Percentiles rank a stretch among this genome's conserved stretches.
Evolutionary conservation across 2,329 filamentous ascomycete species (phyloP).

Genomic region (Phaeosphaeriaceae sp.): DNA sequence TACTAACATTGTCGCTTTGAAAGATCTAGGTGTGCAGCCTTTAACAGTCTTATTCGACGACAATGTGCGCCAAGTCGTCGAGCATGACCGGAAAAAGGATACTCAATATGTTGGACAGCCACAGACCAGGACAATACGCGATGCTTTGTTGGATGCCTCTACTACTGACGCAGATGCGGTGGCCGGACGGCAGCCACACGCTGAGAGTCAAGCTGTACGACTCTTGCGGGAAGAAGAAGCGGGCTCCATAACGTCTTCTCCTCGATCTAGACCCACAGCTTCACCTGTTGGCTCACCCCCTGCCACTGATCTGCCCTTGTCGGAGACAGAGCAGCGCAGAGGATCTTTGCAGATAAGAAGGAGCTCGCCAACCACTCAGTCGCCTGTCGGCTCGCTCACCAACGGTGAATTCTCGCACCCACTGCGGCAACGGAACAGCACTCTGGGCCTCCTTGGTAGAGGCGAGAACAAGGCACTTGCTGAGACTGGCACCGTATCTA

Average conservation of each 20-base stretch:
- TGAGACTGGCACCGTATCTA: slow-evolving; percentile 70
- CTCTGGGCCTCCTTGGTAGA: slow-evolving; percentile 67
- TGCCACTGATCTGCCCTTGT: slow-evolving; percentile 32
- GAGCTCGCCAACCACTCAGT: slow-evolving; percentile 32
- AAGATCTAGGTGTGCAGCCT: slow-evolving; percentile 77
- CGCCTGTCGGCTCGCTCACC: slow-evolving; percentile 40
- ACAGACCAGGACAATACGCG: slow-evolving; percentile 79
- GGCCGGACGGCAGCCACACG: slow-evolving; percentile 52
- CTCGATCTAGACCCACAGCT: slow-evolving; percentile 25
- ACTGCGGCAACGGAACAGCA: slow-evolving; percentile 61
- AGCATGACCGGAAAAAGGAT: slow-evolving; percentile 39
- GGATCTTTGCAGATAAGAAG: slow-evolving; percentile 39
- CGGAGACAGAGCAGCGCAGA: slow-evolving; percentile 46
- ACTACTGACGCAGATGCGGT: slow-evolving; percentile 80
- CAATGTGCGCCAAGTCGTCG: slow-evolving; percentile 58
- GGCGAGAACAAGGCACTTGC: slow-evolving; percentile 68
- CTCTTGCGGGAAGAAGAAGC: slow-evolving; percentile 33
- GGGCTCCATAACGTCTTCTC: slow-evolving; percentile 31
- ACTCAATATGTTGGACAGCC: slow-evolving; percentile 43
- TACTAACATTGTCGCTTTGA: slow-evolving; percentile 77
- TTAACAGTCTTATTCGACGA: slow-evolving; percentile 95
- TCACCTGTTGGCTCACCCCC: slow-evolving; percentile 22
- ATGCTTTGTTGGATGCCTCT: slow-evolving; percentile 90
- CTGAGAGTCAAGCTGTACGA: slow-evolving; percentile 51
- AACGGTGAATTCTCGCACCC: slow-evolving; percentile 43